Conservation (phyloP, 371 early-diverging fungal species). For the Mortierella sp. region DNA sequence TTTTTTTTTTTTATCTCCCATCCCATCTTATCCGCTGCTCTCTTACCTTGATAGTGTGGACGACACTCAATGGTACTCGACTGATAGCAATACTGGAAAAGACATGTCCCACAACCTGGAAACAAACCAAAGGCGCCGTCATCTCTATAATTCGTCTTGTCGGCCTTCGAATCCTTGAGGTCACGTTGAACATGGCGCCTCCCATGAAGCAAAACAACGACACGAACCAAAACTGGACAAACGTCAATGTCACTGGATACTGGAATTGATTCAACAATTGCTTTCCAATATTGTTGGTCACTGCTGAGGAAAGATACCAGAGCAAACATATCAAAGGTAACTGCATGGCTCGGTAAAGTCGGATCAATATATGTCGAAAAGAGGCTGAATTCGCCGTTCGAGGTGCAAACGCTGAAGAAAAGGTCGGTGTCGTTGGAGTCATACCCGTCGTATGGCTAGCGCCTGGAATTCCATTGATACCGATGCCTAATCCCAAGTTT, state of each 20-base stretch:
- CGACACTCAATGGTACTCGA: slow-evolving; percentile 82
- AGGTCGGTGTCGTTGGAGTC: no score
- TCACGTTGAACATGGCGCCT: slow-evolving; percentile 55
- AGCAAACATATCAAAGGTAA: slow-evolving; percentile 66
- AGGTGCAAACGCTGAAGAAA: slow-evolving; percentile 23
- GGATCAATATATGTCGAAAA: neutral
- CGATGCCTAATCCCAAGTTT: no score
- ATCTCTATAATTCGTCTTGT: slow-evolving; percentile 64
- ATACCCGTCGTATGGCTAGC: no score
- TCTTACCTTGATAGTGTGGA: slow-evolving; percentile 90
- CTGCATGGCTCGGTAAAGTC: slow-evolving; percentile 26
- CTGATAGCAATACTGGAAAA: slow-evolving; percentile 82
- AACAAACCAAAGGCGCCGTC: slow-evolving; percentile 76
- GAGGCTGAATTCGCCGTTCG: neutral
- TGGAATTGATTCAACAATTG: slow-evolving; percentile 75
- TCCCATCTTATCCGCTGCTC: neutral
- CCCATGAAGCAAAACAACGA: slow-evolving; percentile 65
- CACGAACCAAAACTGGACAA: slow-evolving; percentile 81
- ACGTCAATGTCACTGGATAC: slow-evolving; percentile 85
- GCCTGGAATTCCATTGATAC: no score
- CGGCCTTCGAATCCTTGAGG: slow-evolving; percentile 60
- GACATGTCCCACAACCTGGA: slow-evolving; percentile 86
- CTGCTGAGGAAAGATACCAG: slow-evolving; percentile 84
- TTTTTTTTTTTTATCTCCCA: neutral
- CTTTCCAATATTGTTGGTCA: slow-evolving; percentile 88